Percentiles rank a stretch among this genome's conserved stretches.
phyloP scores from a whole-genome alignment of 257 asterid genomes.

The Nicotiana obtusifolia region DNA sequence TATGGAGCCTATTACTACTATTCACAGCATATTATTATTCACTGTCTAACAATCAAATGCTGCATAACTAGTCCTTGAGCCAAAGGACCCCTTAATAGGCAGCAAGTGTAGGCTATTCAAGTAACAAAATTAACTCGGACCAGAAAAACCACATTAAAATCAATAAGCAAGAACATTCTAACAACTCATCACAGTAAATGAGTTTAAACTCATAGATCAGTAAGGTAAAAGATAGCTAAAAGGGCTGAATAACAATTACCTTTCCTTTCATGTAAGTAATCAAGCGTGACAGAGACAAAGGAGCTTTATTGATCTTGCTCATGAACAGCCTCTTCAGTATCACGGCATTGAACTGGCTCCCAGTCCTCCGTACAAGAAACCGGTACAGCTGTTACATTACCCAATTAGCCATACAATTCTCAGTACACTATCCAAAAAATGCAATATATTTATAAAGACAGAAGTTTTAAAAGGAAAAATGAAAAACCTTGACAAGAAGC shows the following conservation, averaged over 20 bases:
- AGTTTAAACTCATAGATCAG: not conserved
- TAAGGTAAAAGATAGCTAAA: not conserved
- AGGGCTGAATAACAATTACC: conserved; percentile 27
- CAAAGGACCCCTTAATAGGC: not conserved
- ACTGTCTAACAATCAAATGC: too few relatives aligned
- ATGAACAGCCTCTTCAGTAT: conserved; percentile 76
- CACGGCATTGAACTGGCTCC: conserved; percentile 77
- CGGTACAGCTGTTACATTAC: conserved; percentile 54
- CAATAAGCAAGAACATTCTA: not conserved
- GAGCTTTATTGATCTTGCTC: conserved; percentile 87
- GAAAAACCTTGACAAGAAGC: conserved; percentile 62
- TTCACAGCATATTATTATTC: not conserved
- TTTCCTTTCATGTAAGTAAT: conserved; percentile 53
- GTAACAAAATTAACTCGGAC: not conserved
- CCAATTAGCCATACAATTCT: not conserved
- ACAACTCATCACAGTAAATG: not conserved
- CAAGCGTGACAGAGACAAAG: conserved; percentile 83
- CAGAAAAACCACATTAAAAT: not conserved
- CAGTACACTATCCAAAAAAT: not conserved
- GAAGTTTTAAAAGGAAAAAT: not conserved
- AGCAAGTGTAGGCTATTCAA: not conserved
- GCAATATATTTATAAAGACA: not conserved
- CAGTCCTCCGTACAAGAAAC: conserved; percentile 86
- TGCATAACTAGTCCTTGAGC: not conserved
- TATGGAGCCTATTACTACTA: not conserved